phyloP scores from a whole-genome alignment of 2,329 filamentous ascomycete species.

The Tolypocladium album region DNA sequence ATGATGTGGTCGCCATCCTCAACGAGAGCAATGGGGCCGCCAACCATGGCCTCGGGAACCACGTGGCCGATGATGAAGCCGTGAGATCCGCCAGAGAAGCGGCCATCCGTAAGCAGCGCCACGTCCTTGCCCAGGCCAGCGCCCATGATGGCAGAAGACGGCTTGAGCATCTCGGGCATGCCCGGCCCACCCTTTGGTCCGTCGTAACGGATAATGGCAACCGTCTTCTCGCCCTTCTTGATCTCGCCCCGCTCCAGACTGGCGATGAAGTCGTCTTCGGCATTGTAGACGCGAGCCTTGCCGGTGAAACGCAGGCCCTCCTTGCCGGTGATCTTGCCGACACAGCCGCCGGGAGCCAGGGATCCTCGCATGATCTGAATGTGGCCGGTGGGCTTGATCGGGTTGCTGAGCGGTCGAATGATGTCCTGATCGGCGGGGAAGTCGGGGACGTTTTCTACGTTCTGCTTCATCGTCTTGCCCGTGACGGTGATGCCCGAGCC shows the following conservation, averaged over 20 bases:
- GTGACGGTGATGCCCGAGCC: slow-evolving; percentile 76
- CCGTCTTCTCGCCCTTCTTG: slow-evolving; percentile 77
- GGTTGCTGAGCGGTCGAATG: slow-evolving; percentile 69
- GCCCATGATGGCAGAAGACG: slow-evolving; percentile 87
- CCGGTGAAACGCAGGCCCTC: slow-evolving; percentile 78
- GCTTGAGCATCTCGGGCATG: slow-evolving; percentile 93
- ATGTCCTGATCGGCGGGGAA: slow-evolving; percentile 70
- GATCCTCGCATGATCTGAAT: slow-evolving; percentile 82
- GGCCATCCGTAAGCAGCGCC: slow-evolving; percentile 62
- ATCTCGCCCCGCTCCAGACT: slow-evolving; percentile 70
- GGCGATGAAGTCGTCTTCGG: slow-evolving; percentile 69
- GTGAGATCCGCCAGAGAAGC: slow-evolving; percentile 73
- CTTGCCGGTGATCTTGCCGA: slow-evolving; percentile 92
- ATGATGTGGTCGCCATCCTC: slow-evolving; percentile 68
- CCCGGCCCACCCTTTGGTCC: slow-evolving; percentile 88
- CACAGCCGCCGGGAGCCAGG: slow-evolving; percentile 74
- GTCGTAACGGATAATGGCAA: slow-evolving; percentile 86
- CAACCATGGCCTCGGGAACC: slow-evolving; percentile 76
- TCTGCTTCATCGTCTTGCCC: slow-evolving; percentile 80
- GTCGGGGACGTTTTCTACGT: slow-evolving; percentile 63
- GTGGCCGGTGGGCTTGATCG: slow-evolving; percentile 80
- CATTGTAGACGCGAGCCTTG: slow-evolving; percentile 73
- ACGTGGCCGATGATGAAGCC: slow-evolving; percentile 84
- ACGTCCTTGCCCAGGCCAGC: slow-evolving; percentile 70
- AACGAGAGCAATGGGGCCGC: slow-evolving; percentile 77